These are phyloP conservation scores for Fusarium staphyleae DNA, from an alignment of 2,329 filamentous ascomycete species.

Conservation along the genomic window DNA sequence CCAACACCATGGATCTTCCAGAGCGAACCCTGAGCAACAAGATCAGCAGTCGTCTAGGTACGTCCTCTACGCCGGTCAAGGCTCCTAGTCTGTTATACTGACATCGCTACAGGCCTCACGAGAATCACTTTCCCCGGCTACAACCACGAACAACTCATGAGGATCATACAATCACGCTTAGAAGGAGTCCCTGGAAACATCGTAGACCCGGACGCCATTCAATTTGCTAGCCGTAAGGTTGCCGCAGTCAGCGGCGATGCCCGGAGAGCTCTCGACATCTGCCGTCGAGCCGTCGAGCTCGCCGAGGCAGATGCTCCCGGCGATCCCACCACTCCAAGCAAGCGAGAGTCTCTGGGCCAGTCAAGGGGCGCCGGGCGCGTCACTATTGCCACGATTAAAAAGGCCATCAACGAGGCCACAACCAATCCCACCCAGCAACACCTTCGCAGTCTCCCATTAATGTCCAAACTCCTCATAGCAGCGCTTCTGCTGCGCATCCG, in stretches of 20 bases:
- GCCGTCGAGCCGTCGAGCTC: conserved; percentile 91
- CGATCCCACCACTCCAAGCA: conserved; percentile 69
- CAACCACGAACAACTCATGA: conserved; percentile 96
- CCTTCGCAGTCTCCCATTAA: conserved; percentile 80
- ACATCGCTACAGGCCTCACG: conserved; percentile 66
- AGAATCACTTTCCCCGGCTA: conserved; percentile 98
- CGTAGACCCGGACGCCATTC: conserved; percentile 90
- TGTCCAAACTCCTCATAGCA: conserved; percentile 84
- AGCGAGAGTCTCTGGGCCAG: conserved; percentile 47
- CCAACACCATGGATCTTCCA: conserved; percentile 98
- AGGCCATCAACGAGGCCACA: conserved; percentile 93
- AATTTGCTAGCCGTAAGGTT: conserved; percentile 96
- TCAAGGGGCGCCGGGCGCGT: conserved; percentile 62
- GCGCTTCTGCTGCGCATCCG: conserved; percentile 81
- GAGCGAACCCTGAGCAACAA: conserved; percentile 98
- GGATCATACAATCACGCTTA: conserved; percentile 93
- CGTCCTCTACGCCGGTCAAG: conserved; percentile 28
- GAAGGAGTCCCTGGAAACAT: conserved; percentile 87
- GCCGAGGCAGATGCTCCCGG: conserved; percentile 74
- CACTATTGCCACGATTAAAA: conserved; percentile 91
- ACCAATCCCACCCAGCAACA: conserved; percentile 91
- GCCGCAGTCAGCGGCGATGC: conserved; percentile 96
- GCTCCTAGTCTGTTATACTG: not conserved
- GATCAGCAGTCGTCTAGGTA: conserved; percentile 85
- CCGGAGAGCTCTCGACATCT: conserved; percentile 91